phyloP scores from a whole-genome alignment of 768 basidiomycete species.

The Mycena rosella region DNA sequence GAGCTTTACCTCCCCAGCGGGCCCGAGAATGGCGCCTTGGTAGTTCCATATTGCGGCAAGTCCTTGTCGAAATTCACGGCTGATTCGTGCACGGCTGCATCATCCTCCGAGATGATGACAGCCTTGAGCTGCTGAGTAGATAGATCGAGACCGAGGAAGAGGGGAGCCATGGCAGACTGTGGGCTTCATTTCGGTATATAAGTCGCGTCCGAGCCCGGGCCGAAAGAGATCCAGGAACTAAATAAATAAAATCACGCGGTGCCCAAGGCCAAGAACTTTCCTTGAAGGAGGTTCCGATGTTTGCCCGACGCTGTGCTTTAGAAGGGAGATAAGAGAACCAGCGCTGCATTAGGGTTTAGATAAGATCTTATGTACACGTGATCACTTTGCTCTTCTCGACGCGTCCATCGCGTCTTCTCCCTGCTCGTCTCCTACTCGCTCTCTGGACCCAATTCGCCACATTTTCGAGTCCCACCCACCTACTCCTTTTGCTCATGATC shows the following conservation, averaged over 20 bases:
- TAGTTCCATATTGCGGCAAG: constrained; percentile 75
- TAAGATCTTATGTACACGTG: too few species aligned
- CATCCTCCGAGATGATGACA: constrained; percentile 70
- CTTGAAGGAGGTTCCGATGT: not conserved
- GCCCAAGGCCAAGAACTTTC: too few species aligned
- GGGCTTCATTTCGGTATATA: constrained; percentile 2
- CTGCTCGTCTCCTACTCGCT: too few species aligned
- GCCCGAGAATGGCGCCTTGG: constrained; percentile 76
- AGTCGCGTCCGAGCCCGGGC: constrained; percentile 5
- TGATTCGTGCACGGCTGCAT: constrained; percentile 72
- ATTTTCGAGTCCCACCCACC: too few species aligned
- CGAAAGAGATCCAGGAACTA: not conserved
- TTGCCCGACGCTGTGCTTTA: not conserved
- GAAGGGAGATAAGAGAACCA: too few species aligned
- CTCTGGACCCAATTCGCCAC: too few species aligned
- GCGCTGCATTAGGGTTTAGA: too few species aligned
- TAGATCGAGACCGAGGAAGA: constrained; percentile 87
- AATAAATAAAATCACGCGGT: too few species aligned
- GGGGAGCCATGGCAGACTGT: constrained; percentile 32
- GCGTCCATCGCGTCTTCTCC: too few species aligned
- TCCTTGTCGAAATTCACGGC: constrained; percentile 87
- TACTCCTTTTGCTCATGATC: too few species aligned
- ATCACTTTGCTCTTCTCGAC: too few species aligned
- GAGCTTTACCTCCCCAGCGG: constrained; percentile 71
- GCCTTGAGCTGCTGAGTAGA: constrained; percentile 91